Conservation (phyloP, 129 eudicot species). For the Artemisia tridentata region DNA sequence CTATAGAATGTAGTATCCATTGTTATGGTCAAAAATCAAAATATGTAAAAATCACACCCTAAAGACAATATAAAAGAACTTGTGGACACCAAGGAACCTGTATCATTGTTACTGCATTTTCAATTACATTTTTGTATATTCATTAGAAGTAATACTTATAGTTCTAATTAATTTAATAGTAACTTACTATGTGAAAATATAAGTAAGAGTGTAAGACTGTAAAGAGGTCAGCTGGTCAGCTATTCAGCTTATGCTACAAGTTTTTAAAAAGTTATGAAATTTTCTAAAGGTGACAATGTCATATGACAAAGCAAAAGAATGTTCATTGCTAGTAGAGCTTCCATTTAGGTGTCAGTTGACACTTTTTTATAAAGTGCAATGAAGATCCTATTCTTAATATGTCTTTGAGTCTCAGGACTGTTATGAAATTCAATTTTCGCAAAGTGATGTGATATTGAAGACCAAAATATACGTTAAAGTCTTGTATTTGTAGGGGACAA, state of each 20-base stretch:
- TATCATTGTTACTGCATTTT: no score
- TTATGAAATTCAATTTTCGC: background rate
- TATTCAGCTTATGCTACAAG: background rate
- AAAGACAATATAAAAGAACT: no score
- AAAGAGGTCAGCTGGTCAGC: no score
- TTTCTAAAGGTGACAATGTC: background rate
- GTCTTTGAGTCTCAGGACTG: background rate
- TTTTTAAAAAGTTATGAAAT: background rate
- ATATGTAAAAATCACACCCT: no score
- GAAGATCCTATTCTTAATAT: constrained; percentile 17
- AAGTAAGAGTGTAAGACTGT: no score
- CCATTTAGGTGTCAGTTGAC: background rate
- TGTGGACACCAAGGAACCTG: no score
- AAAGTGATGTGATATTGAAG: background rate
- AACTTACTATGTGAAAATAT: no score
- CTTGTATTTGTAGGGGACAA: constrained; percentile 64
- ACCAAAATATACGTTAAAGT: background rate
- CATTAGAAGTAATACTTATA: no score
- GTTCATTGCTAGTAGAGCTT: constrained; percentile 19
- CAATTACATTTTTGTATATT: no score
- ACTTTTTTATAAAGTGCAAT: constrained; percentile 5
- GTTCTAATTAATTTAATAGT: no score
- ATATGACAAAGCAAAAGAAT: constrained; percentile 15
- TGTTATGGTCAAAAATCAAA: no score
- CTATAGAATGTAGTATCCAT: no score